phyloP scores from a whole-genome alignment of 2,329 filamentous ascomycete genomes.

The Fusarium metavorans region DNA sequence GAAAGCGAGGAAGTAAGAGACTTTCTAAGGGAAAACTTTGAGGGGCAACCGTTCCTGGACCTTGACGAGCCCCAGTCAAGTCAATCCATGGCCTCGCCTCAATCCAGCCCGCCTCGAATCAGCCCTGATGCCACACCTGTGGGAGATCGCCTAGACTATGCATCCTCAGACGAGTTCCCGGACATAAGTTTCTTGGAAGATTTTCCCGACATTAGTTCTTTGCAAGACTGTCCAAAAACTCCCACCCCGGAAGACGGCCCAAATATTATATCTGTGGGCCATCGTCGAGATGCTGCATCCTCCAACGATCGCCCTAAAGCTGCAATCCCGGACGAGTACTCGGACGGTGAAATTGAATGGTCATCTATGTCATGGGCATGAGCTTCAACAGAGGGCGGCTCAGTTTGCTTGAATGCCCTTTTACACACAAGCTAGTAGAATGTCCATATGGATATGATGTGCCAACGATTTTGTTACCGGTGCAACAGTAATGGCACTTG shows the following conservation, averaged over 20 bases:
- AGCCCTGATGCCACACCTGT: background rate
- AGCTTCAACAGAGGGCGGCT: background rate
- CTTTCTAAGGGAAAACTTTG: background rate
- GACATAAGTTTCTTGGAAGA: background rate
- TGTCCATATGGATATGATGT: background rate
- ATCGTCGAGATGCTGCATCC: background rate
- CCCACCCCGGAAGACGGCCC: background rate
- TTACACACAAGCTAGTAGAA: background rate
- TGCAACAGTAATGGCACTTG: background rate
- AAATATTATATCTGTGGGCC: background rate
- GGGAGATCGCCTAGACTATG: background rate
- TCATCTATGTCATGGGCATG: background rate
- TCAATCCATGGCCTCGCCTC: background rate
- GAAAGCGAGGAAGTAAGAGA: background rate
- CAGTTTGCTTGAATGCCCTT: background rate
- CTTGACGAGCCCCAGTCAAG: background rate
- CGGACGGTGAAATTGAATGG: background rate
- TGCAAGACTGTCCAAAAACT: background rate
- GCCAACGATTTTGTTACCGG: background rate
- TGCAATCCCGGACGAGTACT: background rate
- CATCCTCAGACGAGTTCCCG: background rate
- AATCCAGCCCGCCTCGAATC: background rate
- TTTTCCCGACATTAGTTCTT: background rate
- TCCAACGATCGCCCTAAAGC: background rate
- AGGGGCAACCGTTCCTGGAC: background rate